phyloP scores from a whole-genome alignment of 208 protist species.

The Porcisia hertigi region DNA sequence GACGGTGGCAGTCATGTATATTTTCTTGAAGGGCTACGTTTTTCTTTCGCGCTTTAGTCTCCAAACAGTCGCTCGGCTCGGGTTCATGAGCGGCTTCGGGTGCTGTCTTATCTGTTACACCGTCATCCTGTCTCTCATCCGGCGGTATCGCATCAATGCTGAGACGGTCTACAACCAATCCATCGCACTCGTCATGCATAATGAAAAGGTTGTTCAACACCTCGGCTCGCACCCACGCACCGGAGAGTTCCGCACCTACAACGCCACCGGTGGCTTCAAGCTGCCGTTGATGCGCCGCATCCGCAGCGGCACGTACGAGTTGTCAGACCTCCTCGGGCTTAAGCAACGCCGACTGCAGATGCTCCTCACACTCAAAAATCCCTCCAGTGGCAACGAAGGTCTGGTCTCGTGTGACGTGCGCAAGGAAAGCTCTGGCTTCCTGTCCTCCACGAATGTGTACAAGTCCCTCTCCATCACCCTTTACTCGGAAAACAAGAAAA shows the following conservation, averaged over 20 bases:
- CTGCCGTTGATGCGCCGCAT: conserved; percentile 84
- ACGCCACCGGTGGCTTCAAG: conserved; percentile 72
- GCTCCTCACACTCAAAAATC: conserved; percentile 85
- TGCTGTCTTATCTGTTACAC: conserved; percentile 71
- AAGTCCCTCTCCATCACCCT: conserved; percentile 80
- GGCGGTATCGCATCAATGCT: conserved; percentile 74
- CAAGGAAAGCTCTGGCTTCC: conserved; percentile 69
- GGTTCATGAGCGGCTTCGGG: conserved; percentile 82
- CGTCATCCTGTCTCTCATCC: conserved; percentile 43
- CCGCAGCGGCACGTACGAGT: conserved; percentile 83
- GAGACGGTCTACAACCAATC: conserved; percentile 91
- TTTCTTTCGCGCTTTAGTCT: conserved; percentile 73
- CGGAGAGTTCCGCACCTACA: conserved; percentile 85
- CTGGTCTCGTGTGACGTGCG: conserved; percentile 84
- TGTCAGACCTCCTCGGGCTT: conserved; percentile 78
- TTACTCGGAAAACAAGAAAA: conserved; percentile 38
- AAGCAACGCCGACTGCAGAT: conserved; percentile 85
- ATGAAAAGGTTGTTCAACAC: conserved; percentile 77
- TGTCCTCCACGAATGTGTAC: conserved; percentile 77
- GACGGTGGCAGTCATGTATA: conserved; percentile 45
- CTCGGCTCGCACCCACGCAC: conserved; percentile 82
- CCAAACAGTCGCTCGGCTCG: conserved; percentile 78
- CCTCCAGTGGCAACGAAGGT: conserved; percentile 62
- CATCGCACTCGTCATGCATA: conserved; percentile 84
- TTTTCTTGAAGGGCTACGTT: conserved; percentile 84